Evolutionary conservation across 106 monocot genomes (phyloP), one percentile per base, ranked within the genome.

Genomic region (Alisma plantagoaquatica): DNA sequence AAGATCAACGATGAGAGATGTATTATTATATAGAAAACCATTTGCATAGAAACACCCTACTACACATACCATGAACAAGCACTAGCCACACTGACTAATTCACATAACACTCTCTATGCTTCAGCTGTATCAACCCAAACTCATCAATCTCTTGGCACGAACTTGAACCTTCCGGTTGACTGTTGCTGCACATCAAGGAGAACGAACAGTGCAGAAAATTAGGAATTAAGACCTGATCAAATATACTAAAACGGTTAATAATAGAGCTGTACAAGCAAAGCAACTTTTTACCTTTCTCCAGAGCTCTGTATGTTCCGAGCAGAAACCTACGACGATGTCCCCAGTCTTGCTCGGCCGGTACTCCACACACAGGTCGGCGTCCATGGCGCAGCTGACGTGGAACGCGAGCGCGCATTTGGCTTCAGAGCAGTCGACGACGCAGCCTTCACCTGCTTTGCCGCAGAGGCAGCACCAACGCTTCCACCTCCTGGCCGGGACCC

Each of bases 201-300:
- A 14, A 53, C 19, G 47, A 2, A 20, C 14, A 10, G 12, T 45
- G 11, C 5, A 24, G 25, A 5, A 27, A 51, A 23, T 33, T 8
- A 20, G 41, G 29, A 6, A n/a, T n/a, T n/a, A n/a, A n/a, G n/a
- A n/a, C n/a, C n/a, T n/a, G n/a, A n/a, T n/a, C n/a, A n/a, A n/a
- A n/a, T n/a, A n/a, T n/a, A n/a, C n/a, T n/a, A n/a, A n/a, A n/a
- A n/a, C n/a, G n/a, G n/a, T n/a, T n/a, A n/a, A n/a, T n/a, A n/a
- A n/a, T n/a, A n/a, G n/a, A n/a, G n/a, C n/a, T n/a, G n/a, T n/a
- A n/a, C n/a, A n/a, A n/a, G n/a, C n/a, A n/a, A n/a, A n/a, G n/a
- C n/a, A n/a, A n/a, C n/a, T n/a, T n/a, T n/a, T 70, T 66, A 84
- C 94, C 84, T 89, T 88, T 60, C 73, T 67, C 94, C 88, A 89